Evolutionary conservation across 176 grass and related monocot genomes (phyloP).

Genomic region (Eremochloa ophiuroides): DNA sequence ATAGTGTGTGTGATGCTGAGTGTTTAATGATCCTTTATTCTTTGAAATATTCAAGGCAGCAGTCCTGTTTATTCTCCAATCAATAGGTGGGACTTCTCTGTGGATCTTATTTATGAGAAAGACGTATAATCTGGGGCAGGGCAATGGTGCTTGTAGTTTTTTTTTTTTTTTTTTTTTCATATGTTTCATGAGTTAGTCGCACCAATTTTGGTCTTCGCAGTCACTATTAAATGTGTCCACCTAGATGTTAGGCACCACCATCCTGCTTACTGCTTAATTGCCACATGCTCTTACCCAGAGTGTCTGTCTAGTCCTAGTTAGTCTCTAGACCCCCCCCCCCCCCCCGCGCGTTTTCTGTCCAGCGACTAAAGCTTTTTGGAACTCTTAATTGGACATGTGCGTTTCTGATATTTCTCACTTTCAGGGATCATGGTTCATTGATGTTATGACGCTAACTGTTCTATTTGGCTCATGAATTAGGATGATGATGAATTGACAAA

Average conservation of each 20-base stretch:
- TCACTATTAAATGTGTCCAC: neutral
- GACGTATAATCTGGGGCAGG: neutral
- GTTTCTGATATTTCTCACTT: neutral
- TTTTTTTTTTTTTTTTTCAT: neutral
- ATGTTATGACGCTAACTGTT: neutral
- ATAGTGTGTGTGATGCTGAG: neutral
- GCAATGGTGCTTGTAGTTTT: neutral
- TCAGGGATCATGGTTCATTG: neutral
- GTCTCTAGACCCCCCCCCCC: neutral
- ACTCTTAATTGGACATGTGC: neutral
- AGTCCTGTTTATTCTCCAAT: neutral
- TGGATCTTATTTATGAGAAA: conserved; percentile 3
- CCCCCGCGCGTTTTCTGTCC: neutral
- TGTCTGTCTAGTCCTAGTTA: neutral
- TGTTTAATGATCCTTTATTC: neutral
- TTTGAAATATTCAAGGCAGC: neutral
- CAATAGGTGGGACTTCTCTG: neutral
- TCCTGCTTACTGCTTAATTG: neutral
- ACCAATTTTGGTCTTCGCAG: neutral
- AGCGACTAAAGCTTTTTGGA: neutral
- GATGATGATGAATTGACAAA: neutral
- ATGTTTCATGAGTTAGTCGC: neutral
- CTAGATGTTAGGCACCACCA: neutral
- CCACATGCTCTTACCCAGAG: neutral
- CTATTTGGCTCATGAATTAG: neutral